phyloP scores from a whole-genome alignment of 805 yeast species.

The Helenozyma rhizophorensis region DNA sequence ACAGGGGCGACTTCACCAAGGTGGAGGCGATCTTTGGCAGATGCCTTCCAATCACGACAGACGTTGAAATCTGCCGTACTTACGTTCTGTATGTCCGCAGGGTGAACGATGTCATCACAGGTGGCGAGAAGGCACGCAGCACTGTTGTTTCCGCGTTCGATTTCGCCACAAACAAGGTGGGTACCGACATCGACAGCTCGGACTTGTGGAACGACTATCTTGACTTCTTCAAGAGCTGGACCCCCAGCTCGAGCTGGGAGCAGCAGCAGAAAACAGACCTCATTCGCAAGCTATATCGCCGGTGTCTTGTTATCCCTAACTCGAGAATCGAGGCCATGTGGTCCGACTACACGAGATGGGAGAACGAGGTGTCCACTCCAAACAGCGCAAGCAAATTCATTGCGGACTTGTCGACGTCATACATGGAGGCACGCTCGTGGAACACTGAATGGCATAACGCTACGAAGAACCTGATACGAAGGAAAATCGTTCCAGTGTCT shows the following conservation, averaged over 20 bases:
- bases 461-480: conserved; percentile 44
- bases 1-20: conserved; percentile 57
- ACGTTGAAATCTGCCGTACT: conserved; percentile 68
- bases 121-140: conserved; percentile 75
- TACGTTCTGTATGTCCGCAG: conserved; percentile 77
- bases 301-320: conserved; percentile 71
- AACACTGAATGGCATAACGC: conserved; percentile 64
- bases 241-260: conserved; percentile 78
- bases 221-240: conserved; percentile 73
- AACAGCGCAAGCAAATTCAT: conserved; percentile 80
- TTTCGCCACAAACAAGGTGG: conserved; percentile 72
- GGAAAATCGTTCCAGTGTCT: conserved; percentile 31
- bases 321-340: conserved; percentile 72
- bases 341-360: conserved; percentile 80
- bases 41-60: conserved; percentile 57
- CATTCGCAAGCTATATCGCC: conserved; percentile 67
- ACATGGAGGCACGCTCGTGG: conserved; percentile 82
- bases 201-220: conserved; percentile 79
- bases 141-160: conserved; percentile 79
- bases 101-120: conserved; percentile 64
- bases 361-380: conserved; percentile 60
- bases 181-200: conserved; percentile 69
- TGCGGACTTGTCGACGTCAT: conserved; percentile 75
- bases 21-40: conserved; percentile 66
- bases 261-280: conserved; percentile 75